Percentiles rank a stretch among this genome's conserved stretches.
phyloP scores from a whole-genome alignment of 192 early-diverging fungal genomes.

The Fimicolochytrium jonesii region DNA sequence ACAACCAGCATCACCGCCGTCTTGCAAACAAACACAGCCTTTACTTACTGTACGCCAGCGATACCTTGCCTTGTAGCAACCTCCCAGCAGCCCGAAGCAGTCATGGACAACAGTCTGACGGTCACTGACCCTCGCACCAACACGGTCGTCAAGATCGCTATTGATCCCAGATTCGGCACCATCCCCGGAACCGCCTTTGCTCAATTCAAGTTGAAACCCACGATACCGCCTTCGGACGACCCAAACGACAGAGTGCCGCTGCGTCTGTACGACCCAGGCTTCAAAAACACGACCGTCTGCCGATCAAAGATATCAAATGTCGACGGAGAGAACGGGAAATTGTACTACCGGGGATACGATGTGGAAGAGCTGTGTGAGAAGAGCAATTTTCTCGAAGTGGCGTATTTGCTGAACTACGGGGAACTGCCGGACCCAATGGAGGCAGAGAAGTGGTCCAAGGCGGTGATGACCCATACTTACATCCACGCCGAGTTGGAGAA shows the following conservation, averaged over 20 bases:
- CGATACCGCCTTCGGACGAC: conserved; percentile 30
- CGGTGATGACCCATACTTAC: conserved; percentile 54
- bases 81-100: too few species aligned
- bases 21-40: too few species aligned
- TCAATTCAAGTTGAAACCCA: conserved; percentile 35
- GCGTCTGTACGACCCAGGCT: conserved; percentile 45
- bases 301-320: conserved; percentile 38
- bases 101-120: conserved; percentile 34
- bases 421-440: conserved; percentile 29
- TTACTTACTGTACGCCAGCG: too few species aligned
- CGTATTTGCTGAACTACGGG: conserved; percentile 58
- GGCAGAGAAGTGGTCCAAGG: conserved; percentile 37
- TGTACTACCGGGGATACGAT: conserved; percentile 55
- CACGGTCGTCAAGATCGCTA: conserved; percentile 31
- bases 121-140: conserved; percentile 31
- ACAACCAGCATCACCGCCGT: too few species aligned
- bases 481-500: conserved; percentile 54
- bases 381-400: conserved; percentile 57
- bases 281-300: conserved; percentile 50
- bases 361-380: conserved; percentile 61
- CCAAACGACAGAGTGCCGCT: conserved; percentile 37
- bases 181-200: conserved; percentile 43
- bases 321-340: conserved; percentile 31
- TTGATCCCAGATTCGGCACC: conserved; percentile 24
- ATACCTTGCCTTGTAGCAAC: too few species aligned